phyloP scores from a whole-genome alignment of 176 grass and related monocot species.

The Thalia dealbata region DNA sequence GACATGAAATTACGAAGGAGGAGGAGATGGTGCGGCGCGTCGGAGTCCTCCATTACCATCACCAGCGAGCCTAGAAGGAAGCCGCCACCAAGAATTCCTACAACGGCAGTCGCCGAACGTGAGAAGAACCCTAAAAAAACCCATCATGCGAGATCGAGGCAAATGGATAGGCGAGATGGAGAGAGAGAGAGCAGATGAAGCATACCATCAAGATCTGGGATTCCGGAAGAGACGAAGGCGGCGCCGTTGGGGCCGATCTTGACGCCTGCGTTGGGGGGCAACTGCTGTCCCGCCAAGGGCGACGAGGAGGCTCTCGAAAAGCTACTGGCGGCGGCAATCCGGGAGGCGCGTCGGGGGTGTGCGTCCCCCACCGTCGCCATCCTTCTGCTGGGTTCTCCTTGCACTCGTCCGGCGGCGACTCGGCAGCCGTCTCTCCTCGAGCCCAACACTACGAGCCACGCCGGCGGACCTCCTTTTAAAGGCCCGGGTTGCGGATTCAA shows the following conservation, averaged over 20 bases:
- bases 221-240: slow-evolving; percentile 69
- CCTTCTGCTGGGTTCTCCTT: neutral
- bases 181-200: neutral
- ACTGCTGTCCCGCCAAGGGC: slow-evolving; percentile 7
- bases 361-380: neutral
- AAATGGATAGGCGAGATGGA: neutral
- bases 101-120: neutral
- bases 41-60: slow-evolving; percentile 82
- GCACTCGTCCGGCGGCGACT: neutral
- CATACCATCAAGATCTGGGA: slow-evolving; percentile 81
- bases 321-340: slow-evolving; percentile 29
- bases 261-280: slow-evolving; percentile 27
- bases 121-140: neutral
- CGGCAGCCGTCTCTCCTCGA: neutral
- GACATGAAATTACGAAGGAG: slow-evolving; percentile 83
- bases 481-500: no score
- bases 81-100: slow-evolving; percentile 77
- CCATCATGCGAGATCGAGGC: neutral
- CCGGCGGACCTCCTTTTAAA: no score
- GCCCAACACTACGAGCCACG: no score
- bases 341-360: neutral
- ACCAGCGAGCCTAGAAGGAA: slow-evolving; percentile 68
- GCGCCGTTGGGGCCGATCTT: slow-evolving; percentile 49
- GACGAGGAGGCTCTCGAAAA: slow-evolving; percentile 40
- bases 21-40: slow-evolving; percentile 77